Evolutionary conservation across 2,329 filamentous ascomycete genomes (phyloP), one percentile per base, ranked within the genome.

Genomic region (Pseudogymnoascus sp.): DNA sequence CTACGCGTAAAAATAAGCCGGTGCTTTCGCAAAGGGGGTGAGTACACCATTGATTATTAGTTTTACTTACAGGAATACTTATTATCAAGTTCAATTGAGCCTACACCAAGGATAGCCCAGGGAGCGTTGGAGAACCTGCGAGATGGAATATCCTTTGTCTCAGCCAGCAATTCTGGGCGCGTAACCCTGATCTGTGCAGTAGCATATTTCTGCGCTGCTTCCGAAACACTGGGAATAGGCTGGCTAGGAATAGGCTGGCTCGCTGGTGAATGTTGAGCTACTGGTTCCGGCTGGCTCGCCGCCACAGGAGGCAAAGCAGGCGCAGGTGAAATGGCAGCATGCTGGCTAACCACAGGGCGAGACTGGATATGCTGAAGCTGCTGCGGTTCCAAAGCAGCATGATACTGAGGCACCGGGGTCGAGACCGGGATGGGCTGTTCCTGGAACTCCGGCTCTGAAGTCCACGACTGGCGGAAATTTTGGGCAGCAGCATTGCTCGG

Each of bases 111-210:
- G 13, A 59, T 17, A 15, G 33, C 40, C 44, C 68, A 74, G 2
- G 71, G 70, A 17, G 71, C 72, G 64, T 69, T 66, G 4, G 66
- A 62, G 59, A 73, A 66, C 8, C 65, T 64, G 60, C 65, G 69
- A 28, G 69, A 64, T 19, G 70, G 69, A 17, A 23, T 42, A 31
- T 66, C 67, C 28, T 65, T 66, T 17, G 33, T 36, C 7, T 66
- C 42, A 26, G 68, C 59, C 21, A 67, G 62, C 47, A 73, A 31
- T 13, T 71, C 69, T 23, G 69, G 67, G 60, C 71, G 67, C 2
- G 63, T 66, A 40, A 65, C 62, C 36, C 64, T 60, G 7, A 63
- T 40, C 8, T 23, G 23, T 4, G 36, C 60, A 0, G 38, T 3
- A 8, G 42, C 42, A 26, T 47, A 47, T 47, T 47, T 47, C 42